Percentiles rank a stretch among this genome's conserved stretches.
Conservation (phyloP, 805 yeast genomes). For the Schwanniomyces sp. region DNA sequence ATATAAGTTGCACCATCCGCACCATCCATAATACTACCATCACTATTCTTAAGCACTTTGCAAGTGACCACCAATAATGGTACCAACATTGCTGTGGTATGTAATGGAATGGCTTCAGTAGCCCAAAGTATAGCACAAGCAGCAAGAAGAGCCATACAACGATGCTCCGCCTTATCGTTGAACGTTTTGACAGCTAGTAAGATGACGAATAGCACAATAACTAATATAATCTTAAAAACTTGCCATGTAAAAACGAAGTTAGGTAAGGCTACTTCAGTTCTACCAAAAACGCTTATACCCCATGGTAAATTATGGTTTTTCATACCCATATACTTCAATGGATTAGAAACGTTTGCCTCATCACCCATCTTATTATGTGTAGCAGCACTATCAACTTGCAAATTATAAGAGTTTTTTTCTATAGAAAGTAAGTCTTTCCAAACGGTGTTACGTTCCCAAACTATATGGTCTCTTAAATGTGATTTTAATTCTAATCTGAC, state of each 20-base stretch:
- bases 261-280: slow-evolving; percentile 36
- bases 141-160: slow-evolving; percentile 69
- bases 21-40: slow-evolving; percentile 54
- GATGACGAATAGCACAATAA: slow-evolving; percentile 52
- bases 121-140: slow-evolving; percentile 56
- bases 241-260: slow-evolving; percentile 47
- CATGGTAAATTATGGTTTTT: slow-evolving; percentile 19
- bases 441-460: slow-evolving; percentile 96
- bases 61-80: slow-evolving; percentile 49
- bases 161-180: slow-evolving; percentile 61
- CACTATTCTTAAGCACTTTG: slow-evolving; percentile 48
- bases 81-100: slow-evolving; percentile 48
- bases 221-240: slow-evolving; percentile 47
- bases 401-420: slow-evolving; percentile 30
- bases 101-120: slow-evolving; percentile 50
- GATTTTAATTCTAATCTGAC: slow-evolving; percentile 49
- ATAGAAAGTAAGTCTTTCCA: slow-evolving; percentile 96
- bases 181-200: slow-evolving; percentile 58
- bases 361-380: slow-evolving; percentile 25
- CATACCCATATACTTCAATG: slow-evolving; percentile 20
- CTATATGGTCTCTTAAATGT: slow-evolving; percentile 83
- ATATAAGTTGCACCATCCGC: slow-evolving; percentile 76
- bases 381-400: slow-evolving; percentile 19
- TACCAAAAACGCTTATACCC: slow-evolving; percentile 12
- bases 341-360: slow-evolving; percentile 12